phyloP scores from a whole-genome alignment of 1,284 basidiomycete genomes.

The Ustilago lituana region DNA sequence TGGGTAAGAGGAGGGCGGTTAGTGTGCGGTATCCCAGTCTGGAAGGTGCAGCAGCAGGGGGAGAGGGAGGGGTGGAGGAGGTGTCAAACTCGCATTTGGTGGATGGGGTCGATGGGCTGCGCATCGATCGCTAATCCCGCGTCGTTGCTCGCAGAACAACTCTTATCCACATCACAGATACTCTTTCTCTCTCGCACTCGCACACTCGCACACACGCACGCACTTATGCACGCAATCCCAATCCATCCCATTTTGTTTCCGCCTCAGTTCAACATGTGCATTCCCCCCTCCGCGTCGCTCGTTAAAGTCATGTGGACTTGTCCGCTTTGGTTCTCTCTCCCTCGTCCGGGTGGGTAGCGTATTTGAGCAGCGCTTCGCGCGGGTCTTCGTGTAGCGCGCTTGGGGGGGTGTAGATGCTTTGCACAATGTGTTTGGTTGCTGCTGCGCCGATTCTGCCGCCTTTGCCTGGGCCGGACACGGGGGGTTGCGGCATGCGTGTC shows the following conservation, averaged over 20 bases:
- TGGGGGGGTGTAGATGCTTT: conserved; percentile 76
- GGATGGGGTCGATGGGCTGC: conserved; percentile 6
- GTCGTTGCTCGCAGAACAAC: too few species aligned
- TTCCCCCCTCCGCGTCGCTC: too few species aligned
- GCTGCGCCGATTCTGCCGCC: conserved; percentile 94
- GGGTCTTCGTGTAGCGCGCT: conserved; percentile 73
- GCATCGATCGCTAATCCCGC: conserved; percentile 5
- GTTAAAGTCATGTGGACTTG: too few species aligned
- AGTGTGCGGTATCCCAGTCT: conserved; percentile 28
- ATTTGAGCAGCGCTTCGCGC: conserved; percentile 92
- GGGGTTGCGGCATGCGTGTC: conserved; percentile 73
- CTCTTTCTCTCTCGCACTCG: background rate
- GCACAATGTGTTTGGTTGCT: conserved; percentile 92
- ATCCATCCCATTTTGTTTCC: too few species aligned
- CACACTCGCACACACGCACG: background rate
- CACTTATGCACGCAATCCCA: too few species aligned
- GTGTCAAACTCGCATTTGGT: background rate
- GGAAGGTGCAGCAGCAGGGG: too few species aligned
- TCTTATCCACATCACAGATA: too few species aligned
- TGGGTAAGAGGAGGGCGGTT: conserved; percentile 56
- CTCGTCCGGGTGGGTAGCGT: conserved; percentile 75
- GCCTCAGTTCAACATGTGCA: too few species aligned
- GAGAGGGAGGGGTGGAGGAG: background rate
- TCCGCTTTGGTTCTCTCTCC: too few species aligned
- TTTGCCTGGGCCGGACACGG: conserved; percentile 86